These are phyloP conservation scores for Agaricus blazei DNA, from an alignment of 768 basidiomycete genomes.

Conservation along the genomic window DNA sequence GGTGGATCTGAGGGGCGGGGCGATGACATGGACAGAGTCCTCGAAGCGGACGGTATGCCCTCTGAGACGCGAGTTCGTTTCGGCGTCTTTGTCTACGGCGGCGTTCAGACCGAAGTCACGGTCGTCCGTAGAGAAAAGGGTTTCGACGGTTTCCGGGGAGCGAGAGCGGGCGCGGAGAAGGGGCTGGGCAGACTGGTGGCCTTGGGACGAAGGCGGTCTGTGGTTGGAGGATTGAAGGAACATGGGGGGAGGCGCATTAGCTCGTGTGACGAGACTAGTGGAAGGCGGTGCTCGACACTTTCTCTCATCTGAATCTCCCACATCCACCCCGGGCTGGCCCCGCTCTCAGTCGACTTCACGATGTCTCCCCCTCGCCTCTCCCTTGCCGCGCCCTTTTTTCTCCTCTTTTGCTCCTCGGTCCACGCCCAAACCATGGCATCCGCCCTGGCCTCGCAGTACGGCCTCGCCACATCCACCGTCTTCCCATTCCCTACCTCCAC, in stretches of 20 bases:
- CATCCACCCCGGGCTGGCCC: background rate
- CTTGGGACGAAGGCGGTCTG: conserved; percentile 20
- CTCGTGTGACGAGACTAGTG: background rate
- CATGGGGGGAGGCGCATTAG: conserved; percentile 20
- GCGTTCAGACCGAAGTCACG: conserved; percentile 36
- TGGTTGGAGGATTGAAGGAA: conserved; percentile 20
- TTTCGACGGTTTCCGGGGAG: conserved; percentile 25
- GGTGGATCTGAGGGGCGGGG: conserved; percentile 67
- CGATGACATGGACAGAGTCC: conserved; percentile 66
- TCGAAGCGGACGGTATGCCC: conserved; percentile 54
- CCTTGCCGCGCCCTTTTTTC: background rate
- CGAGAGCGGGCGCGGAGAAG: conserved; percentile 48
- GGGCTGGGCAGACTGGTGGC: conserved; percentile 49
- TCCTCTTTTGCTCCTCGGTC: conserved; percentile 13
- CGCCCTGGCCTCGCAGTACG: conserved; percentile 44
- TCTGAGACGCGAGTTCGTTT: background rate
- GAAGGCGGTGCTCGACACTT: background rate
- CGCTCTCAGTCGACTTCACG: background rate
- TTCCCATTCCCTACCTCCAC: conserved; percentile 65
- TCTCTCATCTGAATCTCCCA: background rate
- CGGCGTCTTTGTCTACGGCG: background rate
- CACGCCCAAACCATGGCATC: conserved; percentile 25
- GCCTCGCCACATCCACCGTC: conserved; percentile 53
- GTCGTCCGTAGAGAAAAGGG: conserved; percentile 55
- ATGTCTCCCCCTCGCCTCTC: background rate